Evolutionary conservation across 176 grass and related monocot genomes (phyloP).

Genomic region (Urochloa ruziziensis): DNA sequence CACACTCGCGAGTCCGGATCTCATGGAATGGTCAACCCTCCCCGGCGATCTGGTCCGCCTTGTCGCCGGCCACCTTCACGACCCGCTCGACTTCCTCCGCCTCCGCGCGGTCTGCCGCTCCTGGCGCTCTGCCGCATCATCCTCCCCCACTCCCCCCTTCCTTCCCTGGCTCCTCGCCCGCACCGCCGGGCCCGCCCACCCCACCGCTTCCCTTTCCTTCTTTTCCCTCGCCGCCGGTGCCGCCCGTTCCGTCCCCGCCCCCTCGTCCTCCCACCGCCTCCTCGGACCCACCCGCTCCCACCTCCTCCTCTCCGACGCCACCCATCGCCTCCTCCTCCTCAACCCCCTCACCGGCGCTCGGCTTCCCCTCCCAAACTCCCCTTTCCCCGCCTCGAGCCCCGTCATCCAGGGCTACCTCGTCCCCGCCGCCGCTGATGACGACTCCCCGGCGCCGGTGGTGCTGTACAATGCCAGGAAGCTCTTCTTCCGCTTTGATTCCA

Average conservation of each 20-base stretch:
- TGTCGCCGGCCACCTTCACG: slow-evolving; percentile 13
- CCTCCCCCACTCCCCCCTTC: too few species aligned
- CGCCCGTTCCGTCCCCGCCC: background rate
- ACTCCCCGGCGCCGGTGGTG: background rate
- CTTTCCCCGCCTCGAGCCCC: background rate
- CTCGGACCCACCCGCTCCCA: slow-evolving; percentile 14
- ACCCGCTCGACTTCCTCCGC: slow-evolving; percentile 33
- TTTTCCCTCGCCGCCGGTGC: background rate
- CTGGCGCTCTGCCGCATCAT: too few species aligned
- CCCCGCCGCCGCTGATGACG: background rate
- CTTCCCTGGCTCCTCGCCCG: too few species aligned
- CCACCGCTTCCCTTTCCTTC: background rate
- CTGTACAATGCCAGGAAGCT: background rate
- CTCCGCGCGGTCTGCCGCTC: too few species aligned
- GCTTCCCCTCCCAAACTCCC: background rate
- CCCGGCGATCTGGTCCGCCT: slow-evolving; percentile 11
- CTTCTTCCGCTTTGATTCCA: background rate
- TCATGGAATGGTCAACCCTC: slow-evolving; percentile 19
- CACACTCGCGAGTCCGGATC: background rate
- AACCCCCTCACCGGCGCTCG: slow-evolving; percentile 1
- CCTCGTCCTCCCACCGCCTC: background rate
- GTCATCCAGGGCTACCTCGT: too few species aligned
- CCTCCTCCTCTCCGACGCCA: slow-evolving; percentile 4
- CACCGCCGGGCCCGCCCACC: background rate
- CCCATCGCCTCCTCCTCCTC: background rate